Base-by-base conservation (phyloP, 768 basidiomycete species). In the Cystofilobasidium capitatum region DNA sequence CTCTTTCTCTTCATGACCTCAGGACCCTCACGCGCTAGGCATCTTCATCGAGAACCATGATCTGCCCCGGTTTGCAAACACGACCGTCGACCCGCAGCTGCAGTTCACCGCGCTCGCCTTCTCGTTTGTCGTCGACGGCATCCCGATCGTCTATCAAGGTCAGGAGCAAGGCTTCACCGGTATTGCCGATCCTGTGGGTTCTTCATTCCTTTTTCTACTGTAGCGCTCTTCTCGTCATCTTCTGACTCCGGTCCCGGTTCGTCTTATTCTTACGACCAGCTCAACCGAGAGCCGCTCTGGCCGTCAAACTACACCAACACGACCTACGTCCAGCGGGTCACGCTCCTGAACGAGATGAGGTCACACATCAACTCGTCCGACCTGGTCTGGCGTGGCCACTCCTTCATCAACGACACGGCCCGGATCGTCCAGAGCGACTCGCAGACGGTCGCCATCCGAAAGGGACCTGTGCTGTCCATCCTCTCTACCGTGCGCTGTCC, bases 21-120 rank as follows among this genome's bases (percentile, higher is more conserved):
- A 63, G 54, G 79, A 81, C 65, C 65, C 76, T 13, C 74, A 75
- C 26, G 65, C 78, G 17, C 81, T 89, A 3, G 88, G 88, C 1
- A 88, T 87, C 72, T 89, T 89, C 77, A 75, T 89, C 39, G 88
- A 88, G 77, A 88, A 89, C 74, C 87, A 88, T 70, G 87, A 89
- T 73, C 66, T 87, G 14, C 83, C 86, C 10, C 83, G 88, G 61
- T 89, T 87, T 86, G 81, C 82, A 58, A 87, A 85, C 75, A 58
- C 82, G 16, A 85, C 86, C 1, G 84, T 86, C 22, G 88, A 89
- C 72, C 83, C 83, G 5, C 87, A 88, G 74, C 84, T 81, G 75
- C 78, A 87, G 70, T 85, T 85, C 72, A 89, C 89, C 74, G 86
- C 87, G 17, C 84, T 89, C 84, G 78, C 83, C 12, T 83, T 86